These are phyloP conservation scores for Manihot esculenta DNA, from an alignment of 441 rosid species.

Conservation along the genomic window DNA sequence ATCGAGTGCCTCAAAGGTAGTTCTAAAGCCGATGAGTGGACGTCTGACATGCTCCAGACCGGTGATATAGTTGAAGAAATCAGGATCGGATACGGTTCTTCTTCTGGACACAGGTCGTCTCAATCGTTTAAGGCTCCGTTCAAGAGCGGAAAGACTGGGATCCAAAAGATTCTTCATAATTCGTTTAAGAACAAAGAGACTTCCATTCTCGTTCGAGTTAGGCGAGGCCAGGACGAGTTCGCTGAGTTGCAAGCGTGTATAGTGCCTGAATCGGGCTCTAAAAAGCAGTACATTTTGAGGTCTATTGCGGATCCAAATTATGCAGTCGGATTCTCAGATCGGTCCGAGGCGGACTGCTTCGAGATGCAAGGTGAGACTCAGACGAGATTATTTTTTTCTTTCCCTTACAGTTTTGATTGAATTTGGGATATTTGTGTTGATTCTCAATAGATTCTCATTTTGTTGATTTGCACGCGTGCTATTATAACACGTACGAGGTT, in stretches of 20 bases:
- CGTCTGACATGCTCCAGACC: slow-evolving; percentile 86
- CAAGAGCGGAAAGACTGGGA: slow-evolving; percentile 73
- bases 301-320: slow-evolving; percentile 87
- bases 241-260: slow-evolving; percentile 87
- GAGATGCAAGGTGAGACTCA: slow-evolving; percentile 68
- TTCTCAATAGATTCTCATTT: neutral
- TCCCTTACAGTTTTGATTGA: too few relatives aligned
- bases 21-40: slow-evolving; percentile 91
- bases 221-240: slow-evolving; percentile 63
- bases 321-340: slow-evolving; percentile 79
- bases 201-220: slow-evolving; percentile 61
- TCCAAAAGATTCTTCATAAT: slow-evolving; percentile 67
- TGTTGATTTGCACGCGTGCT: neutral
- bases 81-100: slow-evolving; percentile 51
- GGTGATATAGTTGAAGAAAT: slow-evolving; percentile 95
- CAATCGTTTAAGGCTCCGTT: slow-evolving; percentile 58
- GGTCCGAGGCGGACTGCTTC: slow-evolving; percentile 78
- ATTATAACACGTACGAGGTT: too few relatives aligned
- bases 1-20: slow-evolving; percentile 86
- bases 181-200: slow-evolving; percentile 75
- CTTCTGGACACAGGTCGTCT: slow-evolving; percentile 43
- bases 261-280: slow-evolving; percentile 74
- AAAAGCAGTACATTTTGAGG: slow-evolving; percentile 69
- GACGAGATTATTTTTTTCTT: too few relatives aligned
- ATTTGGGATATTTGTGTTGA: too few relatives aligned